Percentiles rank a stretch among this genome's conserved stretches.
Conservation (phyloP, 306 rosid species). For the Chamaecrista fasciculata region DNA sequence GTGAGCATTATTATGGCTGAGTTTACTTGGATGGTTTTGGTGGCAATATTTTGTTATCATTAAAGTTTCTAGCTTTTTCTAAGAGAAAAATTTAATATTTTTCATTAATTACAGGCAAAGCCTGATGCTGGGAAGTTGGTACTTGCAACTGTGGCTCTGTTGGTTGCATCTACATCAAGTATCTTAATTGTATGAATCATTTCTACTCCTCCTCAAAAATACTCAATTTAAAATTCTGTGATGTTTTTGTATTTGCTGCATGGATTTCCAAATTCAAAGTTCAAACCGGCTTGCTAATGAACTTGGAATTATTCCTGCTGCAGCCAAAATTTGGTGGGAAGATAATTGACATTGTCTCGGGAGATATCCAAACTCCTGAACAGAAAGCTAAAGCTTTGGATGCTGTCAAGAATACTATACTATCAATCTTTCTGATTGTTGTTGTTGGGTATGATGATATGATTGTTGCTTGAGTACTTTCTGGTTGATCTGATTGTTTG, state of each 20-base stretch:
- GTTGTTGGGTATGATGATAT: conserved; percentile 47
- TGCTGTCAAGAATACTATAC: conserved; percentile 65
- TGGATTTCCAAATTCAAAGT: neutral
- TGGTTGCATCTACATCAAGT: conserved; percentile 69
- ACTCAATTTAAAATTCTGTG: neutral
- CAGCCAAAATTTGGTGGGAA: conserved; percentile 76
- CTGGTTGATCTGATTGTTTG: conserved; percentile 8
- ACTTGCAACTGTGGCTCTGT: conserved; percentile 59
- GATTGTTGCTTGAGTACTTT: conserved; percentile 28
- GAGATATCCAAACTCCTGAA: conserved; percentile 49
- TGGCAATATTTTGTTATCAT: conserved; percentile 17
- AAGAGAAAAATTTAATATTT: no score
- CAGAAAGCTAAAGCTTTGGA: conserved; percentile 51
- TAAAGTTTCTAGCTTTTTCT: neutral
- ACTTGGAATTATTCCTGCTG: conserved; percentile 29
- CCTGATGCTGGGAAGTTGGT: conserved; percentile 62
- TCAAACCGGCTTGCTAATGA: conserved; percentile 29
- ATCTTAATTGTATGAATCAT: conserved; percentile 57
- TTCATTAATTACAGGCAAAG: conserved; percentile 48
- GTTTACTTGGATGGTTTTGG: conserved; percentile 16
- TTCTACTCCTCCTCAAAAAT: neutral
- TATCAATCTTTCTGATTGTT: conserved; percentile 55
- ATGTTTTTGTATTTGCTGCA: conserved; percentile 20
- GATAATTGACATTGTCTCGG: conserved; percentile 73
- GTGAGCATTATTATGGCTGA: conserved; percentile 15